Evolutionary conservation across 2,329 filamentous ascomycete genomes (phyloP), one percentile per base, ranked within the genome.

Genomic region (Parastagonospora avenae): DNA sequence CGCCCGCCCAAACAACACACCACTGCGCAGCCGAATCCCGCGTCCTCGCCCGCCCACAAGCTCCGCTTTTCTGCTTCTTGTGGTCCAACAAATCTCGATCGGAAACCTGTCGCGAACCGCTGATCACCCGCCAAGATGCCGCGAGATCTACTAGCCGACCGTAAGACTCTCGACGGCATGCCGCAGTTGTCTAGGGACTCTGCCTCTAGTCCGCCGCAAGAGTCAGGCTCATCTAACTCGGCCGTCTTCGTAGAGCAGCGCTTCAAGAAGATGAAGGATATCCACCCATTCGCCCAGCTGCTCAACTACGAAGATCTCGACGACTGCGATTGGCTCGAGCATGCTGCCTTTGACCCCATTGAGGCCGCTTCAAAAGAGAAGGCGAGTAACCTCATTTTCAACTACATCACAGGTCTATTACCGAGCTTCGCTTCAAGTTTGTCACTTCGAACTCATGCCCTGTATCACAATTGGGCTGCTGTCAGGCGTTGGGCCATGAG

Each of bases 251-350:
- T 67, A 19, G 64, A 70, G 19, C 63, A 68, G 27, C 50, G 59
- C 14, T 66, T 65, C 56, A 64, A 62, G 46, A 70, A 65, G 45
- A 66, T 70, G 59, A 86, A 87, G 63, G 79, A 83, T 43, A 83
- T 91, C 64, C 83, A 90, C 65, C 86, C 91, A 24, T 88, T 89
- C 64, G 82, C 89, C n/a, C 85, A 90, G 45, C 83, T 89, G 27
- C 80, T 97, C 43, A 90, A 84, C 35, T 73, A 83, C 41, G 82
- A 82, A 24, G 86, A 91, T 62, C 70, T 88, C 42, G 84, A 87
- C 29, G 84, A 82, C 59, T 86, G 84, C 69, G 75, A 83, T 54
- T 73, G 74, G 54, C 78, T 87, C 14, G 85, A 88, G 67, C 77
- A 81, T 48, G 80, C 75, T 30, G 73, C 81, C 8, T 87, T 88